A percentile compares a stretch with the other conserved stretches of the same genome.
Evolutionary conservation across 768 basidiomycete genomes (phyloP).

Genomic region (Saitozyma podzolica): DNA sequence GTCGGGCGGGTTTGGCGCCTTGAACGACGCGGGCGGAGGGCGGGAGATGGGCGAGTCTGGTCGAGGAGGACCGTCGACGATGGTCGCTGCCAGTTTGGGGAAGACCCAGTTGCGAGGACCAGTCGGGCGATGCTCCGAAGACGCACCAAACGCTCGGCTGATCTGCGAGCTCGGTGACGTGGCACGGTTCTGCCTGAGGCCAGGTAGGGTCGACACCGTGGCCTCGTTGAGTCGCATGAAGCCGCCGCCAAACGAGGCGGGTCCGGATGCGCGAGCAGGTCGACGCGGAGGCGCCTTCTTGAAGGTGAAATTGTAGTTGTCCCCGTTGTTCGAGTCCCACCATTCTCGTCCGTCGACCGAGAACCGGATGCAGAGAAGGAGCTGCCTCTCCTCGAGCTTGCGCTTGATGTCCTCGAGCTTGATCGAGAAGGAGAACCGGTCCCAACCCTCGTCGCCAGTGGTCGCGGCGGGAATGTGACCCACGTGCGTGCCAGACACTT

Average conservation of each 20-base stretch:
- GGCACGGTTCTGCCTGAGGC: slow-evolving; percentile 25
- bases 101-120: slow-evolving; percentile 40
- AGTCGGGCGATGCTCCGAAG: background rate
- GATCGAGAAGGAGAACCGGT: slow-evolving; percentile 51
- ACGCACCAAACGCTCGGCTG: slow-evolving; percentile 31
- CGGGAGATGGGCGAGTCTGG: slow-evolving; percentile 36
- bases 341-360: slow-evolving; percentile 49
- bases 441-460: slow-evolving; percentile 52
- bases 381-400: slow-evolving; percentile 48
- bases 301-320: slow-evolving; percentile 52
- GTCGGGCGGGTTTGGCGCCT: slow-evolving; percentile 41
- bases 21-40: slow-evolving; percentile 34
- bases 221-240: slow-evolving; percentile 21
- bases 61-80: slow-evolving; percentile 13
- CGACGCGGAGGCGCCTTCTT: slow-evolving; percentile 32
- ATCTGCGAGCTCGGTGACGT: slow-evolving; percentile 23
- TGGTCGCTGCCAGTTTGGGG: slow-evolving; percentile 22
- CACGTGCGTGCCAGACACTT: slow-evolving; percentile 48
- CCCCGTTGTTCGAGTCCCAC: slow-evolving; percentile 52
- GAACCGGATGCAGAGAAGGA: slow-evolving; percentile 49
- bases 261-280: slow-evolving; percentile 21
- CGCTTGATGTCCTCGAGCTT: slow-evolving; percentile 52
- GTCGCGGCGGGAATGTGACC: slow-evolving; percentile 46
- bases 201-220: slow-evolving; percentile 22
- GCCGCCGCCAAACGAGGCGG: slow-evolving; percentile 8